A percentile compares a stretch with the other conserved stretches of the same genome.
These are phyloP conservation scores for Colletotrichum liriopes DNA, from an alignment of 2,329 filamentous ascomycete genomes.

Conservation along the genomic window DNA sequence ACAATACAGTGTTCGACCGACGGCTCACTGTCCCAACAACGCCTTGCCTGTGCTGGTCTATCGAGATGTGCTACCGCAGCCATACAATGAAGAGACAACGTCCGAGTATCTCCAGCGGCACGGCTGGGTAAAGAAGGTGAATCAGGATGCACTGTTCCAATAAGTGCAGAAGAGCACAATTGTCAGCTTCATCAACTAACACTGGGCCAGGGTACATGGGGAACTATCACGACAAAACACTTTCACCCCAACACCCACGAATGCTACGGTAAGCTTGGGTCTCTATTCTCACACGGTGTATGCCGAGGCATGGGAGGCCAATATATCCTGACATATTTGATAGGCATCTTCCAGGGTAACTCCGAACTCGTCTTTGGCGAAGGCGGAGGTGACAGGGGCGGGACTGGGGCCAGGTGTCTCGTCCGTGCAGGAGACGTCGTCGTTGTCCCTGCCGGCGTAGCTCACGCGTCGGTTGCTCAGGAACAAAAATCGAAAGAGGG, in stretches of 20 bases:
- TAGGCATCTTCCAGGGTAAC: constrained; percentile 45
- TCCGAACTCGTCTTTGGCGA: constrained; percentile 45
- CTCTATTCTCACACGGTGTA: too few relatives aligned
- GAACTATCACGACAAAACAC: constrained; percentile 45
- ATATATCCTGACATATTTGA: neutral
- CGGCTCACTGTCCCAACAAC: constrained; percentile 42
- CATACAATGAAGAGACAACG: constrained; percentile 39
- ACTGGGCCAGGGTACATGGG: constrained; percentile 39
- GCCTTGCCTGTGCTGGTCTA: constrained; percentile 45
- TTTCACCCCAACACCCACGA: constrained; percentile 47
- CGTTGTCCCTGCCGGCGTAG: constrained; percentile 45
- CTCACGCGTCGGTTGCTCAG: constrained; percentile 39
- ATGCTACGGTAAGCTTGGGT: constrained; percentile 44
- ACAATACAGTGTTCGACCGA: constrained; percentile 15
- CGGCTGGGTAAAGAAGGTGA: constrained; percentile 46
- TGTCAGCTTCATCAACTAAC: neutral
- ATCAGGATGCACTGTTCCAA: neutral
- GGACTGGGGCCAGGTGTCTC: constrained; percentile 29
- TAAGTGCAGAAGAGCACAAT: neutral
- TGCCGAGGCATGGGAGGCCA: neutral
- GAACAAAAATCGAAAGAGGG: neutral
- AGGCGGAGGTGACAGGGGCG: constrained; percentile 40
- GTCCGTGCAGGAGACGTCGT: constrained; percentile 45
- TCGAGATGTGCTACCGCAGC: constrained; percentile 43
- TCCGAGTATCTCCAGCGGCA: constrained; percentile 42